A percentile compares a stretch with the other conserved stretches of the same genome.
phyloP scores from a whole-genome alignment of 495 filamentous ascomycete genomes.

The Hypoxylon crocopeplum region DNA sequence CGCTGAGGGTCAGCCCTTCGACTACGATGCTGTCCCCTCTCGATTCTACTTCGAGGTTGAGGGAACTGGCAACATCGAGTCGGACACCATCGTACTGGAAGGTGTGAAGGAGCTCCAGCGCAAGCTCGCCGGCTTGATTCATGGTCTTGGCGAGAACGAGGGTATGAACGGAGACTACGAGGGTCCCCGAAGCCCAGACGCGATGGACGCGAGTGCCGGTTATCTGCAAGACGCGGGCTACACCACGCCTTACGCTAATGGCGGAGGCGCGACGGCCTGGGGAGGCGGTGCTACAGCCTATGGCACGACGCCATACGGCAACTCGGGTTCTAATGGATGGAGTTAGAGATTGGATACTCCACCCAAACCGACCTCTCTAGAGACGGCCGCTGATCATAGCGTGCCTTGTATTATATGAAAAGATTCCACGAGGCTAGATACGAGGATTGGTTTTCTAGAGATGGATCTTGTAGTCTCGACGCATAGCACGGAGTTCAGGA shows the following conservation, averaged over 20 bases:
- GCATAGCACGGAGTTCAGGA: constrained; percentile 33
- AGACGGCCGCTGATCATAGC: not conserved
- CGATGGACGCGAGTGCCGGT: constrained; percentile 60
- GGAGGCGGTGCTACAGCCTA: constrained; percentile 69
- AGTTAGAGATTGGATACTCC: constrained; percentile 1
- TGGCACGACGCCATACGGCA: constrained; percentile 69
- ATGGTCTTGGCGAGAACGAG: constrained; percentile 66
- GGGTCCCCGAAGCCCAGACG: constrained; percentile 66
- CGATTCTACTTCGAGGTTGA: constrained; percentile 95
- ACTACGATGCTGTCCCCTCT: constrained; percentile 84
- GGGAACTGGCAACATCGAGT: constrained; percentile 82
- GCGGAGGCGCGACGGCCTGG: constrained; percentile 67
- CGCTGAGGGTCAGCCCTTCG: constrained; percentile 81
- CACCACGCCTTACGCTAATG: constrained; percentile 75
- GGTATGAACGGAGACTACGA: constrained; percentile 62
- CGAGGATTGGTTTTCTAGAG: not conserved
- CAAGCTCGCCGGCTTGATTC: constrained; percentile 87
- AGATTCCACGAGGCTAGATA: constrained; percentile 4
- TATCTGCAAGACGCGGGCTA: constrained; percentile 68
- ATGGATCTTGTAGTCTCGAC: constrained; percentile 10
- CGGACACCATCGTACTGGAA: constrained; percentile 84
- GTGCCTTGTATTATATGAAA: constrained; percentile 27
- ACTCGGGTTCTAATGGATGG: constrained; percentile 40
- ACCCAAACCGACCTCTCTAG: not conserved
- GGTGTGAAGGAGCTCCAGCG: constrained; percentile 88